phyloP scores from a whole-genome alignment of 148 eudicot species.

The Mesembryanthemum crystallinum region DNA sequence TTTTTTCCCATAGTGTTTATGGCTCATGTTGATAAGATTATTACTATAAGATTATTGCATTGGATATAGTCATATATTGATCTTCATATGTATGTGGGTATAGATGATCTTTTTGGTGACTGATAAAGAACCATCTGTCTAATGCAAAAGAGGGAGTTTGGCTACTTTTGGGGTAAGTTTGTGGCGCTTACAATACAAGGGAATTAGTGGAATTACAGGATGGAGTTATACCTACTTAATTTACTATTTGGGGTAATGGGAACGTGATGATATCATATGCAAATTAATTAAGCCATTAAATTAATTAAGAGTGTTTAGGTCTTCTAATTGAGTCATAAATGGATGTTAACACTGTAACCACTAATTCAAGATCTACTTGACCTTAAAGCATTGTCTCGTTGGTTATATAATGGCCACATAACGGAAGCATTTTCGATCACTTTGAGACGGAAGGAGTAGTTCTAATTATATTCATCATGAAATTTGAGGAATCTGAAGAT shows the following conservation, averaged over 20 bases:
- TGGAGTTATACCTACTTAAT: too few species aligned
- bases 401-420: too few species aligned
- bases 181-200: not conserved
- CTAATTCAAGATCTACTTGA: not conserved
- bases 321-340: not conserved
- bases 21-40: too few species aligned
- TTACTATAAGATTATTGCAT: not conserved
- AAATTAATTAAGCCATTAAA: not conserved
- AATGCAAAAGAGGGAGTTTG: not conserved
- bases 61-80: not conserved
- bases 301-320: not conserved
- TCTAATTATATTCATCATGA: too few species aligned
- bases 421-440: too few species aligned
- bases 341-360: not conserved
- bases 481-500: too few species aligned
- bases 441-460: too few species aligned
- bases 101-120: not conserved
- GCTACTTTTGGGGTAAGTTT: not conserved
- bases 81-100: constrained; percentile 1
- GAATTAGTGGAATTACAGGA: constrained; percentile 17
- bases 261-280: constrained; percentile 12
- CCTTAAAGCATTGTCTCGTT: too few species aligned
- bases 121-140: not conserved
- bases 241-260: not conserved
- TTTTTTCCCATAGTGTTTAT: too few species aligned